Percentiles rank a stretch among this genome's conserved stretches.
Conservation (phyloP, 1,284 basidiomycete genomes). For the Malassezia psittaci region DNA sequence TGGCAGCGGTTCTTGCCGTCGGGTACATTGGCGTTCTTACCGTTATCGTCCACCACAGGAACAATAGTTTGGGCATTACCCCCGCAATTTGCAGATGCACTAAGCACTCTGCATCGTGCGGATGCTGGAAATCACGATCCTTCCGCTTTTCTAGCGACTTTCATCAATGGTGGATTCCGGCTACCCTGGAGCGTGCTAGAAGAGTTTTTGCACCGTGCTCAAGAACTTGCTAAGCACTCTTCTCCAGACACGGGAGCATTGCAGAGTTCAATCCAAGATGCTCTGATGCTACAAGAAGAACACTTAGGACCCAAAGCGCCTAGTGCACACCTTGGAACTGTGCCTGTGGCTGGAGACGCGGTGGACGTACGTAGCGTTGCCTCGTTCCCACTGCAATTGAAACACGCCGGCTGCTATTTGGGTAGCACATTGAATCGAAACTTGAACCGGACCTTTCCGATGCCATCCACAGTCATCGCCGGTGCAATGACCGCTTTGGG, state of each 20-base stretch:
- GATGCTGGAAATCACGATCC: slow-evolving; percentile 4
- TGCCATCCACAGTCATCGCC: slow-evolving; percentile 23
- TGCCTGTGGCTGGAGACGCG: slow-evolving; percentile 63
- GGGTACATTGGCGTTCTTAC: slow-evolving; percentile 71
- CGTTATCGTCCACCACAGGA: slow-evolving; percentile 61
- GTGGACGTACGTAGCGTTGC: slow-evolving; percentile 70
- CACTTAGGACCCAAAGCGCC: slow-evolving; percentile 20
- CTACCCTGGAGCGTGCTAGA: slow-evolving; percentile 67
- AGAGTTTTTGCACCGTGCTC: slow-evolving; percentile 56
- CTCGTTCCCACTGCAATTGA: slow-evolving; percentile 78
- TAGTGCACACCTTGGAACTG: slow-evolving; percentile 23
- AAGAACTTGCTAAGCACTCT: background rate
- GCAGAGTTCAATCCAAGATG: slow-evolving; percentile 18
- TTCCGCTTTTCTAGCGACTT: slow-evolving; percentile 56
- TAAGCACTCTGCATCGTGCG: slow-evolving; percentile 58
- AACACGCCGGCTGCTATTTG: slow-evolving; percentile 77
- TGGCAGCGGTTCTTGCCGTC: slow-evolving; percentile 93
- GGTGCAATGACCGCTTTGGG: slow-evolving; percentile 26
- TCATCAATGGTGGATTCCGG: slow-evolving; percentile 86
- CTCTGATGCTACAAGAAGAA: slow-evolving; percentile 22
- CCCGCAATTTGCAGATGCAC: slow-evolving; percentile 63
- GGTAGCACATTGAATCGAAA: slow-evolving; percentile 51
- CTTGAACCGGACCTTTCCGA: slow-evolving; percentile 8
- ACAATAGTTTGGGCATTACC: slow-evolving; percentile 93
- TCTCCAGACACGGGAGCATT: slow-evolving; percentile 26